These are phyloP conservation scores for Suhomyces faveliae DNA, from an alignment of 805 yeast species.

Conservation along the genomic window DNA sequence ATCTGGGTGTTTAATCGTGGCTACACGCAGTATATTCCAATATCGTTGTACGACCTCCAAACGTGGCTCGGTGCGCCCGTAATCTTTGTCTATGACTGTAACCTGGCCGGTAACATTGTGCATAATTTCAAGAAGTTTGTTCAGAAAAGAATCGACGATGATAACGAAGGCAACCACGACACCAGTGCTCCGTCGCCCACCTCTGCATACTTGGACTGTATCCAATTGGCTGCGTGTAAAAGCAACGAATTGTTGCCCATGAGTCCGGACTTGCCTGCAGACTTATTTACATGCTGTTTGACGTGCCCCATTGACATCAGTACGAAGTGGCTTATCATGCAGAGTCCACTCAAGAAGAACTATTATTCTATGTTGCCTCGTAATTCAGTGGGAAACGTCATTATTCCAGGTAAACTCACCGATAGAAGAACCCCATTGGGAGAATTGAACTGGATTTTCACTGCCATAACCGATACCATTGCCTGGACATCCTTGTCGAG, in stretches of 20 bases:
- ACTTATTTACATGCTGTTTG: conserved; percentile 89
- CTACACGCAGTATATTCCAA: conserved; percentile 96
- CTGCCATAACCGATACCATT: conserved; percentile 95
- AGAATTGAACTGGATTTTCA: conserved; percentile 95
- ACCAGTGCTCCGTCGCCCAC: conserved; percentile 58
- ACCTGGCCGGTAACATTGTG: conserved; percentile 90
- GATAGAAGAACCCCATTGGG: conserved; percentile 95
- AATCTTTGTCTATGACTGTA: conserved; percentile 91
- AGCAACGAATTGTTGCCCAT: conserved; percentile 84
- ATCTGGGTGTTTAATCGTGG: conserved; percentile 98
- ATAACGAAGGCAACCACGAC: conserved; percentile 60
- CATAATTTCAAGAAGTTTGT: conserved; percentile 86
- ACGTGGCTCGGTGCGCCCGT: conserved; percentile 99
- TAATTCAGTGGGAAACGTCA: conserved; percentile 54
- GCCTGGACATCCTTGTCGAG: conserved; percentile 94
- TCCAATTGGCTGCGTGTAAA: conserved; percentile 90
- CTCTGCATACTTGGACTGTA: conserved; percentile 75
- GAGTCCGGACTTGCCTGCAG: conserved; percentile 95
- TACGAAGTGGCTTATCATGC: conserved; percentile 86
- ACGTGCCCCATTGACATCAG: conserved; percentile 96
- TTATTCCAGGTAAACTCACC: conserved; percentile 85
- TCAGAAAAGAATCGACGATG: conserved; percentile 85
- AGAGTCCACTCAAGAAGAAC: conserved; percentile 60
- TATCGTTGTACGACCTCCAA: conserved; percentile 89
- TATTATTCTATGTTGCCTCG: conserved; percentile 47